Evolutionary conservation across 805 yeast genomes (phyloP), one percentile per base, ranked within the genome.

Genomic region (Maudiozyma barnettii): DNA sequence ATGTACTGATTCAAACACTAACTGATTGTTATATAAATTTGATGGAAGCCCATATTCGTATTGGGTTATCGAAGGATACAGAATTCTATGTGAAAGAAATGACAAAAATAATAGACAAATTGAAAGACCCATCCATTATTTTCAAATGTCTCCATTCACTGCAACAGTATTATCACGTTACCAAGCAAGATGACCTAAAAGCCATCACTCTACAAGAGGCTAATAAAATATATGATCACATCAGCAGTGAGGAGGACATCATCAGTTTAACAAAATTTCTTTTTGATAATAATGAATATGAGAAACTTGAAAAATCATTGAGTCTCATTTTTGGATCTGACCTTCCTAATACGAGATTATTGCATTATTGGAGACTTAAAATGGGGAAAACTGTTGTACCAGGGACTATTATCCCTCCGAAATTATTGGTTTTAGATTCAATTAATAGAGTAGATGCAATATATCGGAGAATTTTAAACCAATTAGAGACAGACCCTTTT

Each of bases 41-140:
- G 22, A 63, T 79, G 20, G 59, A 67, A 3, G 55, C 68, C 0
- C 68, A 72, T 45, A 62, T 70, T 14, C 73, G 70, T 35, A 57
- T 78, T 36, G 89, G 90, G 0, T 56, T 80, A 2, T 65, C 79
- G 0, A 77, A 77, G 51, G 88, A 83, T 47, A 72, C 80, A 42
- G 71, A 73, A 2, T 79, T 71, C 56, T 82, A 74, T 60, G 52
- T 72, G 3, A 66, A 67, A 5, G 90, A 84, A 53, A 66, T 77
- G 35, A 61, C 64, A 5, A 68, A 65, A 33, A 56, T 77, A 12
- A 57, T 72, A 16, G 55, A 61, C 4, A 54, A 63, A 1, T 33
- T 64, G 7, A 50, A 51, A 5, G 64, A 60, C 10, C 67, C 69
- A 5, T 45, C 56, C 5, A 48, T 55, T 7, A 56, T 59, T 3